Evolutionary conservation across 2,329 filamentous ascomycete genomes (phyloP), one percentile per base, ranked within the genome.

Genomic region (Apiospora arundinis): DNA sequence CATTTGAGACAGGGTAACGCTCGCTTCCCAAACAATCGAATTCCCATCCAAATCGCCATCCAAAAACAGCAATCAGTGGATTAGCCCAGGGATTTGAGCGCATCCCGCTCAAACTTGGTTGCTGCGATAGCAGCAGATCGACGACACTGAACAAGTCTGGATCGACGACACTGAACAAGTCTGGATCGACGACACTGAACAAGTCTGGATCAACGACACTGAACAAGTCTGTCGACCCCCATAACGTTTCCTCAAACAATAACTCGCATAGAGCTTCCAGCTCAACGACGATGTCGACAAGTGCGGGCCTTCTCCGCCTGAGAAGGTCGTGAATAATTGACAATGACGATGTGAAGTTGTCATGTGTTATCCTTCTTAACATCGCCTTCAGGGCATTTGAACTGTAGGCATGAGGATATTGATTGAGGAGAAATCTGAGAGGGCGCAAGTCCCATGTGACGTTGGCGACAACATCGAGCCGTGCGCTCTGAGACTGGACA

Each of bases 371-470:
- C n/a, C n/a, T n/a, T 12, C 42, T 14, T 21, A 66, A 18, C 2
- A 66, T 9, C 1, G 9, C 1, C 7, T 9, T 9, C 6, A 60
- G 8, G 11, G 42, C n/a, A 14, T 2, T 0, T 4, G 66, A 67
- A 23, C 23, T 67, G 66, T 67, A 67, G 45, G 66, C 66, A 6
- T 67, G 66, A 5, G 23, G 23, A 21, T 67, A 67, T 12, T 23
- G 66, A 23, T 32, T 6, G 14, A 67, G 7, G 4, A n/a, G 42
- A 46, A 32, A 45, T 1, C 14, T 21, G 16, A 67, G 42, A 18
- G 18, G 9, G 2, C 2, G 14, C 6, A 44, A 1, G 37, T 0
- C 37, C 23, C 23, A 28, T 1, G 9, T 18, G 8, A 8, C 21
- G 3, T 6, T 1, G 46, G 23, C 32, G 6, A 3, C 3, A 18